Percentiles rank a stretch among this genome's conserved stretches.
Evolutionary conservation across 225 moss, liverwort and hornwort species (phyloP).

Genomic region (Ulota crispa): DNA sequence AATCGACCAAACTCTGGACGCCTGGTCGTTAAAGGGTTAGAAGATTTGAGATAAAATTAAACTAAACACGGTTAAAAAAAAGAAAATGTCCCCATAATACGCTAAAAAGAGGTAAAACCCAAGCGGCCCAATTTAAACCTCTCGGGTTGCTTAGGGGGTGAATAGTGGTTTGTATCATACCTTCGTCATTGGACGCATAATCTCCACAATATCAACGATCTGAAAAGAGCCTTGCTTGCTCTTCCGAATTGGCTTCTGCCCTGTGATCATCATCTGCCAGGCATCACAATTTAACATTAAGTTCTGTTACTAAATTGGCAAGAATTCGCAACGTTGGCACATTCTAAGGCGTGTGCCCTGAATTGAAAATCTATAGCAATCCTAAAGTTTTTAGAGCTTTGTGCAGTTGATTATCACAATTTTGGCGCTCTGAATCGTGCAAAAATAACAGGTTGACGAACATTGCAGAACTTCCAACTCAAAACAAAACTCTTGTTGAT

Average conservation of each 20-base stretch:
- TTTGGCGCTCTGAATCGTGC: too few species aligned
- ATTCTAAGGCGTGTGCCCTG: too few species aligned
- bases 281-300: background rate
- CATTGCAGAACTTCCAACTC: background rate
- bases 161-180: constrained; percentile 31
- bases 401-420: too few species aligned
- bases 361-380: too few species aligned
- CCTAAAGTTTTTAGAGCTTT: too few species aligned
- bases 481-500: background rate
- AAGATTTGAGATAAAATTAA: background rate
- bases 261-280: constrained; percentile 90
- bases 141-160: background rate
- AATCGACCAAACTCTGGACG: too few species aligned
- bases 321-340: too few species aligned
- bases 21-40: too few species aligned
- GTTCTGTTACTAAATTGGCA: too few species aligned
- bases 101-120: background rate
- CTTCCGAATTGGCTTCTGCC: constrained; percentile 94
- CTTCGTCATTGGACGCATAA: constrained; percentile 88
- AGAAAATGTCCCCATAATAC: too few species aligned
- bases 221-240: constrained; percentile 99
- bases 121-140: background rate
- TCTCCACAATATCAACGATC: constrained; percentile 88
- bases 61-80: too few species aligned
- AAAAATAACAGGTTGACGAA: too few species aligned